Percentiles rank a stretch among this genome's conserved stretches.
phyloP scores from a whole-genome alignment of 257 asterid genomes.

The Misopates orontium region DNA sequence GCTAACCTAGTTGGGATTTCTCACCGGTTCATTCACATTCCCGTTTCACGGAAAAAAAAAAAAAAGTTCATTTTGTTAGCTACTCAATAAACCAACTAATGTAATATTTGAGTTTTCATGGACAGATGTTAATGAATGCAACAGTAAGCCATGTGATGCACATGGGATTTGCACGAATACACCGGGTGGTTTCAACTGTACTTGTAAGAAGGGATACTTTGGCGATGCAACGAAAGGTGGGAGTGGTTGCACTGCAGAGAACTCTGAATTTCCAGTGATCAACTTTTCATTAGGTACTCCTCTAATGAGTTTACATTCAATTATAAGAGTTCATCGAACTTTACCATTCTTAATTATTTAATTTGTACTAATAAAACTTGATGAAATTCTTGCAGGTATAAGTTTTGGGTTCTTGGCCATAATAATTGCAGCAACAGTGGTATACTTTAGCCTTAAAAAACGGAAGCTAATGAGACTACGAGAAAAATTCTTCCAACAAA shows the following conservation, averaged over 20 bases:
- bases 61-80: no score
- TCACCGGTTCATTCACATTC: no score
- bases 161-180: conserved; percentile 43
- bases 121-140: conserved; percentile 58
- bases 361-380: not conserved
- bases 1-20: no score
- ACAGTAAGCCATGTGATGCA: conserved; percentile 40
- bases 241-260: conserved; percentile 44
- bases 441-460: conserved; percentile 22
- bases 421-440: conserved; percentile 16
- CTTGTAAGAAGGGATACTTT: conserved; percentile 48
- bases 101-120: not conserved
- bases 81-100: no score
- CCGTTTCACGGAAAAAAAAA: no score
- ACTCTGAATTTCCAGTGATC: conserved; percentile 42
- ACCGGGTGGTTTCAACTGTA: conserved; percentile 40
- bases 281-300: conserved; percentile 49
- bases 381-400: conserved; percentile 22
- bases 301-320: not conserved
- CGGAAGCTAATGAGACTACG: conserved; percentile 25
- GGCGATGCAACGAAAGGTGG: conserved; percentile 48
- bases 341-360: not conserved
- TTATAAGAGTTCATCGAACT: no score
- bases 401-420: conserved; percentile 23
- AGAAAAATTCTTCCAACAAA: conserved; percentile 48